Base-by-base conservation (phyloP, 2,329 filamentous ascomycete genomes). In the Scytalidium sp. region DNA sequence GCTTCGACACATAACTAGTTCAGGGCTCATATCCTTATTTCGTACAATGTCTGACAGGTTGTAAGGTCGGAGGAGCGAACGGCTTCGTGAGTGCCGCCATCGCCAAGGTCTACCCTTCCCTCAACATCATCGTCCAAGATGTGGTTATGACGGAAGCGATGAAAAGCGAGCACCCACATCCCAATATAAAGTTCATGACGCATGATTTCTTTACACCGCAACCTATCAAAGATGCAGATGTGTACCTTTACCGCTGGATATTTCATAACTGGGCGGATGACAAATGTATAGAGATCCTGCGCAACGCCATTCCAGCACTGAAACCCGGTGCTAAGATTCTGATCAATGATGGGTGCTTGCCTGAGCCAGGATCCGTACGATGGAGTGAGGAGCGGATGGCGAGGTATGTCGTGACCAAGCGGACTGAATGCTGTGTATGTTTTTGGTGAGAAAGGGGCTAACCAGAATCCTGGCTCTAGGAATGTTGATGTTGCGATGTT, bases 401-500 rank as follows among this genome's bases (percentile, higher is more conserved):
- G 29, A 65, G 67, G 60, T 65, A 67, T 52, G 75, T n/a, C n/a
- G n/a, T n/a, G n/a, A n/a, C n/a, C n/a, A n/a, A n/a, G n/a, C n/a
- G n/a, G n/a, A n/a, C n/a, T n/a, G n/a, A n/a, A n/a, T n/a, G n/a
- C n/a, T n/a, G n/a, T n/a, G n/a, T n/a, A n/a, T n/a, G n/a, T n/a
- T n/a, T n/a, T n/a, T n/a, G n/a, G n/a, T n/a, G n/a, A n/a, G n/a
- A n/a, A n/a, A n/a, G n/a, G n/a, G n/a, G n/a, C n/a, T n/a, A n/a
- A n/a, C n/a, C n/a, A n/a, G n/a, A n/a, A n/a, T n/a, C n/a, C n/a
- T n/a, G n/a, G n/a, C n/a, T n/a, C n/a, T 20, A 71, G 20, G 75
- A 80, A 60, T 49, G 75, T 71, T 11, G 77, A 81, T 59, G 49
- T 81, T 53, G 65, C 73, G 42, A 71, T 80, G 69, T 73, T 78